A percentile compares a stretch with the other conserved stretches of the same genome.
Conservation (phyloP, 1,284 basidiomycete species). For the Leucoagaricus sp. region DNA sequence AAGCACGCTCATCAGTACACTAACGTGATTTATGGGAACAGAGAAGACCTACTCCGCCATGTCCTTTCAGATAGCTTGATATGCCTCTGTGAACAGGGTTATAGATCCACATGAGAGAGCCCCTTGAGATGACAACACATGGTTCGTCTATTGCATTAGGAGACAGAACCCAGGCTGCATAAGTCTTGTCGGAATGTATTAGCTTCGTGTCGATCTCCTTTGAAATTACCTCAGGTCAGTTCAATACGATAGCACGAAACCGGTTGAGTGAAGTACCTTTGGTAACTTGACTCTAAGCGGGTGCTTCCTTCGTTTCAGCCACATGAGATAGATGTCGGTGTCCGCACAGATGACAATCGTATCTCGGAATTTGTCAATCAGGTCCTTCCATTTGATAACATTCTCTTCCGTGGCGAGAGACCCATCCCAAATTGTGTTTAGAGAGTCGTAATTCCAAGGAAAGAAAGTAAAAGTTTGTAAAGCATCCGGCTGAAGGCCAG, state of each 20-base stretch:
- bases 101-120: conserved; percentile 54
- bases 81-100: conserved; percentile 41
- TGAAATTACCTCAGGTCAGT: neutral
- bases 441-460: conserved; percentile 55
- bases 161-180: conserved; percentile 59
- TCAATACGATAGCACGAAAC: neutral
- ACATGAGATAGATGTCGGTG: conserved; percentile 40
- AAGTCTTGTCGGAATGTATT: conserved; percentile 34
- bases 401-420: conserved; percentile 31
- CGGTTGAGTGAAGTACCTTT: conserved; percentile 24
- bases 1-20: conserved; percentile 6
- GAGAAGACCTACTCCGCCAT: conserved; percentile 59
- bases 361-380: conserved; percentile 48
- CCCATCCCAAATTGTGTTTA: conserved; percentile 50
- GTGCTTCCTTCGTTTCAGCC: conserved; percentile 31
- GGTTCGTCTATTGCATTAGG: conserved; percentile 48
- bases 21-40: neutral
- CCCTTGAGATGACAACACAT: conserved; percentile 52
- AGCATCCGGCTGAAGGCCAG: conserved; percentile 19
- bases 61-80: conserved; percentile 56
- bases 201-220: conserved; percentile 23
- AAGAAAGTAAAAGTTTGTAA: conserved; percentile 49
- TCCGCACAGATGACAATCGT: conserved; percentile 51
- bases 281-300: conserved; percentile 41
- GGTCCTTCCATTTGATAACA: conserved; percentile 42